Evolutionary conservation across 352 stramenopile species (phyloP), one percentile per base, ranked within the genome.

Genomic region (Phytophthora tubulina): DNA sequence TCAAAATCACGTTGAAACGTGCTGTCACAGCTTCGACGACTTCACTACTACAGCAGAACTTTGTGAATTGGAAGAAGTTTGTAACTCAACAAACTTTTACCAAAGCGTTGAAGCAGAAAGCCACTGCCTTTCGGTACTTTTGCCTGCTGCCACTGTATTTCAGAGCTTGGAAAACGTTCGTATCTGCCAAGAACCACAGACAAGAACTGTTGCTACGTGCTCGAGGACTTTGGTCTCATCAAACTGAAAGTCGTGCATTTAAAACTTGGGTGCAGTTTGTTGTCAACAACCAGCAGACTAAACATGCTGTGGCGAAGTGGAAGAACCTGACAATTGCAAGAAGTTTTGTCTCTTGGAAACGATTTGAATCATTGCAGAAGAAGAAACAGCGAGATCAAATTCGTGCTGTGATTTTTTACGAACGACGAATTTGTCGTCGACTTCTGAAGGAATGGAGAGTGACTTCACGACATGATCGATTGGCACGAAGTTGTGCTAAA

Each of bases 121-220:
- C 84, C 2, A 4, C 52, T 8, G 78, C 76, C 0, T 90, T 88
- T 41, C 78, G 73, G 2, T 75, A 80, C 6, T 82, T 86, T n/a
- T 73, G 65, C 8, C 4, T 85, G 0, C 50, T 88, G 1, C 79
- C 79, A 0, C 49, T 59, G 13, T 61, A 69, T 66, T 86, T 89
- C 41, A 7, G 42, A 57, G 41, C 44, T 30, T 72, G 84, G 84
- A 78, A 59, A 39, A 31, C 32, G 0, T 82, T 67, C 33, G n/a
- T 77, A 0, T 5, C 39, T 0, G 10, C 36, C 3, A 57, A 71
- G 30, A 64, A 63, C 2, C 63, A 58, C 4, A 70, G 69, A 6
- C 53, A 61, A 17, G 33, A 64, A 27, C 32, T 84, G 3, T 3
- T 85, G 17, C 42, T 73, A 2, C 71, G 69, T 3, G 81, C 81